Evolutionary conservation across 768 basidiomycete species (phyloP).

Genomic region (Leccinum subtestaceum): DNA sequence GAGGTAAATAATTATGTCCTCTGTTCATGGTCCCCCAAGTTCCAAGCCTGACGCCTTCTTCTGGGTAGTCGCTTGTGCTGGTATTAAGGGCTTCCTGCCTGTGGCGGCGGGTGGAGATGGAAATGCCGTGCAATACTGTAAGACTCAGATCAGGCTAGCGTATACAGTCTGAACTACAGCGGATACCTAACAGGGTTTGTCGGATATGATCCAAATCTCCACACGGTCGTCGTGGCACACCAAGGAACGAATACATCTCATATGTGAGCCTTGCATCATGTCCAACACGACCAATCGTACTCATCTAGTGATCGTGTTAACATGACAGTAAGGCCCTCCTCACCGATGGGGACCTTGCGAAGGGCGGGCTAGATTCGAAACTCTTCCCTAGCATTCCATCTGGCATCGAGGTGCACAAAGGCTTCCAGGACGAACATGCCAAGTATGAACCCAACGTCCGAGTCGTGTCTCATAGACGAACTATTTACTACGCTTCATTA

Average conservation of each 20-base stretch:
- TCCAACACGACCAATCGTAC: constrained; percentile 12
- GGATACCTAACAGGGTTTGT: constrained; percentile 21
- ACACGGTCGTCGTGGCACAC: constrained; percentile 34
- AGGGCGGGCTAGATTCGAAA: constrained; percentile 31
- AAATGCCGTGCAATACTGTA: constrained; percentile 38
- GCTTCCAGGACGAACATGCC: constrained; percentile 45
- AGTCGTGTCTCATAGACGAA: background rate
- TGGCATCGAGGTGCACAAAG: constrained; percentile 40
- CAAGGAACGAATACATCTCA: constrained; percentile 28
- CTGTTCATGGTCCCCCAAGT: background rate
- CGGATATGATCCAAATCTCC: constrained; percentile 40
- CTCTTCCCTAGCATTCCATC: constrained; percentile 48
- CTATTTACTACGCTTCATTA: constrained; percentile 22
- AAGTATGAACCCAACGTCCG: constrained; percentile 28
- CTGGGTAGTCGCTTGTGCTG: constrained; percentile 38
- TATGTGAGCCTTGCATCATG: constrained; percentile 34
- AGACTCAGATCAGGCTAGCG: constrained; percentile 1
- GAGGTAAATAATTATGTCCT: constrained; percentile 34
- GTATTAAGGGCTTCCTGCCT: constrained; percentile 41
- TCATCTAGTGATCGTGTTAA: background rate
- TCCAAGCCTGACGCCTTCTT: background rate
- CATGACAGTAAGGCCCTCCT: constrained; percentile 33
- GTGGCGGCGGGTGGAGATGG: constrained; percentile 48
- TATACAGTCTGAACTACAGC: no score
- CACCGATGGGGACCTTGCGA: constrained; percentile 38